Percentiles rank a stretch among this genome's conserved stretches.
phyloP scores from a whole-genome alignment of 176 grass and related monocot species.

The Carex kokanica region DNA sequence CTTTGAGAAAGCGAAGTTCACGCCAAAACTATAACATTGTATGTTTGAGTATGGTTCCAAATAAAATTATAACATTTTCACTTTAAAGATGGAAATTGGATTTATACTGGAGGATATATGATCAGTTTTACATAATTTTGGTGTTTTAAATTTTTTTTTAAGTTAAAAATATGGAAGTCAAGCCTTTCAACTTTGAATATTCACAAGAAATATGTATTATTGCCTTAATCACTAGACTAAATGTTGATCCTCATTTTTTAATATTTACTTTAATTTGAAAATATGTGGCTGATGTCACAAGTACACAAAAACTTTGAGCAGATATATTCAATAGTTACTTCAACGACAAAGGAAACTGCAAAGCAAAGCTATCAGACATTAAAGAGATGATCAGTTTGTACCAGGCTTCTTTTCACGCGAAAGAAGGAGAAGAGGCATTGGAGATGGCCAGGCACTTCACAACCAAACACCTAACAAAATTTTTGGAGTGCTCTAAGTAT shows the following conservation, averaged over 20 bases:
- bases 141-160: neutral
- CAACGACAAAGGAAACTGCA: neutral
- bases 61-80: neutral
- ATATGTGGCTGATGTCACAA: neutral
- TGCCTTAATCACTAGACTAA: too few relatives aligned
- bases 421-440: constrained; percentile 22
- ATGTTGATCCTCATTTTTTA: neutral
- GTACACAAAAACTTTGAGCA: neutral
- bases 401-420: constrained; percentile 29
- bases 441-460: constrained; percentile 25
- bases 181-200: too few relatives aligned
- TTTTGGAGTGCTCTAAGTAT: neutral
- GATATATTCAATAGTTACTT: neutral
- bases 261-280: neutral
- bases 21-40: too few relatives aligned
- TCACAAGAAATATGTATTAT: too few relatives aligned
- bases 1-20: too few relatives aligned
- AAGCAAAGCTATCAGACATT: neutral
- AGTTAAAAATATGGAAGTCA: too few relatives aligned
- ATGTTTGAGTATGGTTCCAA: neutral
- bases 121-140: neutral
- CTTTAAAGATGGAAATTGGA: neutral
- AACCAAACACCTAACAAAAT: constrained; percentile 21
- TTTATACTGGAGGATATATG: neutral
- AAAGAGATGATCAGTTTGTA: constrained; percentile 26